A percentile compares a stretch with the other conserved stretches of the same genome.
Conservation (phyloP, 768 basidiomycete genomes). For the Mycena vitilis region DNA sequence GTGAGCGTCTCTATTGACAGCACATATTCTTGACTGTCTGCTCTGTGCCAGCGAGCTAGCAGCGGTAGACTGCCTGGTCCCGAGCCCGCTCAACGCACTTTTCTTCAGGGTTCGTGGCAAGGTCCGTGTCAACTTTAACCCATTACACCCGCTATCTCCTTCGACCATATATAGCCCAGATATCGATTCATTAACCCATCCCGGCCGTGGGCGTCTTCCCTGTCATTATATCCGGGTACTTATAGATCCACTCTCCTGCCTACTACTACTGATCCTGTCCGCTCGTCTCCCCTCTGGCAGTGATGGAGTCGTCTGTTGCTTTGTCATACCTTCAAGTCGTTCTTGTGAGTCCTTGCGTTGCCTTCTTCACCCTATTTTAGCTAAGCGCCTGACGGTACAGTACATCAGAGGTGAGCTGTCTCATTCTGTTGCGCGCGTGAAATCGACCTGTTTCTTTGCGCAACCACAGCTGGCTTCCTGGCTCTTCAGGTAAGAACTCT, state of each 20-base stretch:
- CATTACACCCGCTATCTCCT: background rate
- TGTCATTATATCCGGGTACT: slow-evolving; percentile 5
- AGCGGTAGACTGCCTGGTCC: background rate
- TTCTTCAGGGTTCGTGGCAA: background rate
- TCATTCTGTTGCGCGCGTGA: background rate
- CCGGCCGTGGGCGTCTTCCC: background rate
- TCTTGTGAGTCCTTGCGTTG: slow-evolving; percentile 10
- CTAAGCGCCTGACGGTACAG: slow-evolving; percentile 11
- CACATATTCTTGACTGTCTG: background rate
- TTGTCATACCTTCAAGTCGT: slow-evolving; percentile 11
- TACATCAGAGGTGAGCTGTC: slow-evolving; percentile 6
- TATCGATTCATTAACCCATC: background rate
- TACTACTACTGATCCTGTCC: slow-evolving; percentile 7
- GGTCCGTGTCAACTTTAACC: background rate
- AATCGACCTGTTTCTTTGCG: background rate
- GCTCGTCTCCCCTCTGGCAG: slow-evolving; percentile 23
- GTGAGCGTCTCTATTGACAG: background rate
- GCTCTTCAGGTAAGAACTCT: slow-evolving; percentile 16
- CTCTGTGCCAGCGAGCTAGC: background rate
- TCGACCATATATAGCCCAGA: too few species aligned
- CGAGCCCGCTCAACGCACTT: too few species aligned
- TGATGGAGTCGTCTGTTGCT: slow-evolving; percentile 23
- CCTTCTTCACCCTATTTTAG: background rate
- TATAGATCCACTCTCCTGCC: slow-evolving; percentile 1
- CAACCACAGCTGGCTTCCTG: slow-evolving; percentile 12